Base-by-base conservation (phyloP, 352 stramenopile genomes). In the Phytophthora cactorum region DNA sequence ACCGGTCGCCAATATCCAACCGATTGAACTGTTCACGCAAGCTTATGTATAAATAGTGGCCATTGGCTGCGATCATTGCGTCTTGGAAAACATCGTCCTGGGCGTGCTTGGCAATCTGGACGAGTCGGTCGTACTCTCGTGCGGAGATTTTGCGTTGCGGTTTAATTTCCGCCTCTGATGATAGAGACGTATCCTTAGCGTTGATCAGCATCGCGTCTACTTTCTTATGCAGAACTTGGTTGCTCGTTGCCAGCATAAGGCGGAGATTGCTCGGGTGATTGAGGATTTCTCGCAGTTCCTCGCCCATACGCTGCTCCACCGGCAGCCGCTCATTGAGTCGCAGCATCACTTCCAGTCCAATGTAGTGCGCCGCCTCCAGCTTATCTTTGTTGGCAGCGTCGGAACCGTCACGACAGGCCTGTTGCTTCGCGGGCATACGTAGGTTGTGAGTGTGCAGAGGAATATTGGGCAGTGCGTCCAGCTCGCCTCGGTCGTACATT, bases 331-430 rank as follows among this genome's bases (percentile, higher is more conserved):
- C 72, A 51, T 83, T 83, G 6, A 83, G 70, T 5, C 71, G 73
- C 36, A 81, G 61, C 75, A 83, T 83, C 34, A 83, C 75, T 34
- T 83, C 75, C 10, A 83, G 63, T 36, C 75, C 75, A 34, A 83
- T 72, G 58, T 83, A 83, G 54, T 83, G 75, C 2, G 75, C 75
- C 5, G 75, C 75, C 49, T 83, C 69, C 9, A 74, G 65, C 34
- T 79, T 68, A 34, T 75, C 63, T 43, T 83, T 83, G 50, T 75
- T 68, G 2, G 61, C 54, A 25, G 72, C 66, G 43, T 81, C 71
- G 5, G 72, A 83, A 44, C 54, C 69, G 38, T 78, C 60, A 15
- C 75, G 69, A 52, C 75, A 83, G 38, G 70, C 70, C 63, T 83
- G 72, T 38, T 83, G 75, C 53, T 81, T 71, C 17, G 27, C 73